phyloP scores from a whole-genome alignment of 2,329 filamentous ascomycete species.

The Pestalotiopsis sp. region DNA sequence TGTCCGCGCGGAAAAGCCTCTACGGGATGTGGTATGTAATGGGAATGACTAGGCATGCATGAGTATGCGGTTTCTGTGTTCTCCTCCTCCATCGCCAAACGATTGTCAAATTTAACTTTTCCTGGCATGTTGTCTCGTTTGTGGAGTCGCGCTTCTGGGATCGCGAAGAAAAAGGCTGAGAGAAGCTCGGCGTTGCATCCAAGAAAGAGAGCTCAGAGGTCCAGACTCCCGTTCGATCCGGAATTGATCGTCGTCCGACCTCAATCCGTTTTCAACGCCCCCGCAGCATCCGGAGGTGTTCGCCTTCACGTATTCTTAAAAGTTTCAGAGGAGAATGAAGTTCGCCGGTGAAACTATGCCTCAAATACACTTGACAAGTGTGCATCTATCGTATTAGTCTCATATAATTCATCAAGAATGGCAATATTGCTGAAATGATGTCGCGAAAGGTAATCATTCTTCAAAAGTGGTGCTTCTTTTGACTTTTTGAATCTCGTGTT shows the following conservation, averaged over 20 bases:
- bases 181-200: not conserved
- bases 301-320: not conserved
- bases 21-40: no score
- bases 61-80: no score
- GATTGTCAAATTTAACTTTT: not conserved
- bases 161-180: not conserved
- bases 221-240: not conserved
- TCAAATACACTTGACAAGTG: no score
- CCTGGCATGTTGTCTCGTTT: not conserved
- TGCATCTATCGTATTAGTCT: no score
- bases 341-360: not conserved
- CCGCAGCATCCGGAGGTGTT: slow-evolving; percentile 3
- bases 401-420: no score
- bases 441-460: not conserved
- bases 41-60: no score
- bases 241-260: slow-evolving; percentile 5
- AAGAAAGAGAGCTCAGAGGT: not conserved
- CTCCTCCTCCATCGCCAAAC: not conserved
- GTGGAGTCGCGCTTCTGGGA: not conserved
- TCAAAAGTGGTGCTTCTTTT: not conserved
- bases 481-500: not conserved
- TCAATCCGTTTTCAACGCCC: not conserved
- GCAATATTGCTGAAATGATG: not conserved
- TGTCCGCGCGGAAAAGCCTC: no score
- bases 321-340: not conserved